Base-by-base conservation (phyloP, 2,329 filamentous ascomycete species). In the Fusarium sp. region DNA sequence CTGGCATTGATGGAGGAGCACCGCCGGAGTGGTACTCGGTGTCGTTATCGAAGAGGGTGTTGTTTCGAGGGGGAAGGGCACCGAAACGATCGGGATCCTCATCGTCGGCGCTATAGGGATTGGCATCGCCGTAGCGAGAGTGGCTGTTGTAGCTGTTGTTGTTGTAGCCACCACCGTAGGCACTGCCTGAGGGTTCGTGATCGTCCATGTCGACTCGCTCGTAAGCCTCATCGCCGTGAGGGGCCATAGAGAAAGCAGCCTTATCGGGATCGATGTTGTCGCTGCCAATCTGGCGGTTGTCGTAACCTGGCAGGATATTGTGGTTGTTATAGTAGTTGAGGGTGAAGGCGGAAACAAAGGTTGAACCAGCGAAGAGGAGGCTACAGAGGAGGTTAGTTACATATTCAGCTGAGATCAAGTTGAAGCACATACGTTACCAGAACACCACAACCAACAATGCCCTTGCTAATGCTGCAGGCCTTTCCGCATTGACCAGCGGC, bases 231-330 rank as follows among this genome's bases (percentile, higher is more conserved):
- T 92, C 90, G 74, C 90, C 89, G 76, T 90, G 87, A n/a, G 89
- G 88, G 18, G 88, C 88, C 80, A 90, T 90, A 62, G 89, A 91
- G 81, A 92, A 92, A 66, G 90, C 90, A 33, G 90, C 89, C 83
- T 91, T 91, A 80, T 92, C 90, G 1, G 90, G 90, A 78, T 92
- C 90, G 73, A 91, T 91, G 81, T 88, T 87, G 71, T 79, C 80
- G 66, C 79, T 78, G 55, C 84, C 81, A 58, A 84, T 74, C 76
- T 83, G 79, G 76, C 78, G 83, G 72, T 83, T 84, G 75, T 89
- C 88, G 79, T 90, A 90, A 63, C 90, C 90, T 4, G 90, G 90
- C 20, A 91, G 85, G 62, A 82, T 86, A 75, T 88, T 87, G 81
- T 91, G 87, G 77, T 88, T 86, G 75, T 87, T 86, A 82, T 88